phyloP scores from a whole-genome alignment of 2,329 filamentous ascomycete genomes.

The Colletotrichum incanum region DNA sequence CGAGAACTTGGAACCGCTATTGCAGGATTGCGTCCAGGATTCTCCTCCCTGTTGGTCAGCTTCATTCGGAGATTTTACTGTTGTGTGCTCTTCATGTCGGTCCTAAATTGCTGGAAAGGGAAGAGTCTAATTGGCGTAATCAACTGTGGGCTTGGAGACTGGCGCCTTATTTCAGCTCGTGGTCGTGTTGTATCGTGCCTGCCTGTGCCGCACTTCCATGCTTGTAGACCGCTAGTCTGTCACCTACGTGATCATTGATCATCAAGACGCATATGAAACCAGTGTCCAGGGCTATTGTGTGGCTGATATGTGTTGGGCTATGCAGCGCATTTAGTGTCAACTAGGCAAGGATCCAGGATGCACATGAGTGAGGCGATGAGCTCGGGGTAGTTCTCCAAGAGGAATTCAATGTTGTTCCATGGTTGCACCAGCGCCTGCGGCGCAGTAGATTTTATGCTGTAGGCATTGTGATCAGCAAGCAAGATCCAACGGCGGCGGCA shows the following conservation, averaged over 20 bases:
- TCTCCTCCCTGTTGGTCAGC: conserved; percentile 19
- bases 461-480: conserved; percentile 33
- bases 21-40: conserved; percentile 30
- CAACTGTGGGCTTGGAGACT: conserved; percentile 6
- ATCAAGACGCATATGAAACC: conserved; percentile 21
- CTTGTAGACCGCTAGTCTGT: background rate
- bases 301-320: background rate
- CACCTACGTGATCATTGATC: conserved; percentile 8
- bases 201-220: conserved; percentile 17
- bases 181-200: conserved; percentile 2
- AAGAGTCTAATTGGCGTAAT: conserved; percentile 19
- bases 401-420: background rate
- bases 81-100: conserved; percentile 20
- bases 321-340: conserved; percentile 10
- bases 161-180: background rate
- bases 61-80: conserved; percentile 35
- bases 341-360: conserved; percentile 20
- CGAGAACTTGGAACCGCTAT: conserved; percentile 35
- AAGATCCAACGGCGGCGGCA: conserved; percentile 3
- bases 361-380: background rate
- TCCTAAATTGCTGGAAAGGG: conserved; percentile 22
- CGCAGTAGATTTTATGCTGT: background rate
- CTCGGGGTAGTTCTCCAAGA: conserved; percentile 11
- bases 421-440: conserved; percentile 4
- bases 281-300: background rate